These are phyloP conservation scores for Lentinula aciculospora DNA, from an alignment of 768 basidiomycete species.

Conservation along the genomic window DNA sequence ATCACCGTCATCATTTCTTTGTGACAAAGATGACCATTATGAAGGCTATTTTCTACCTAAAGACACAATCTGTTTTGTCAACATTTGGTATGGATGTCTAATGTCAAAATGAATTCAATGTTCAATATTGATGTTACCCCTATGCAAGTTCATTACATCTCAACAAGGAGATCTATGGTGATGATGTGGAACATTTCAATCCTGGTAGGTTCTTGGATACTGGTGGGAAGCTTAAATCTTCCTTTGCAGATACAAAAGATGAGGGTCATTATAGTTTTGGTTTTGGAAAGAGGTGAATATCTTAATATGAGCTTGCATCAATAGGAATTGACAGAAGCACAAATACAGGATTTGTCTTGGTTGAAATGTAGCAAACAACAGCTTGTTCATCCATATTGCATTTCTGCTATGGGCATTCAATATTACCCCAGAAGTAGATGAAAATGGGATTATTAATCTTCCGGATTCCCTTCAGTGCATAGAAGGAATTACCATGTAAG, in stretches of 20 bases:
- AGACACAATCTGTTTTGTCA: constrained; percentile 1
- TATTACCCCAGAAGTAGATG: not conserved
- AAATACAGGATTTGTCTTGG: constrained; percentile 24
- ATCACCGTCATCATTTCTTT: too few relatives aligned
- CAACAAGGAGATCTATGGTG: not conserved
- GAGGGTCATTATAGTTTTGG: constrained; percentile 19
- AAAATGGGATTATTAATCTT: not conserved
- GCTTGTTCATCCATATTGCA: constrained; percentile 24
- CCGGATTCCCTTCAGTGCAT: not conserved
- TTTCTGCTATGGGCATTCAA: constrained; percentile 18
- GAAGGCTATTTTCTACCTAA: constrained; percentile 9
- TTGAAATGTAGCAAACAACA: constrained; percentile 21
- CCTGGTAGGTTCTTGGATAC: constrained; percentile 4
- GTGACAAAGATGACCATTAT: constrained; percentile 11
- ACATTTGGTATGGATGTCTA: constrained; percentile 4
- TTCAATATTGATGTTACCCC: not conserved
- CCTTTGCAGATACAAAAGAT: constrained; percentile 9
- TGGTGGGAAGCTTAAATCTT: not conserved
- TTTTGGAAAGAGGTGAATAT: constrained; percentile 18
- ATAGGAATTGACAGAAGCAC: not conserved
- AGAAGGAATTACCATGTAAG: constrained; percentile 4
- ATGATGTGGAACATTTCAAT: not conserved
- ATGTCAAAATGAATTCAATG: too few relatives aligned
- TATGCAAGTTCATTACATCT: not conserved
- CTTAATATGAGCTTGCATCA: too few relatives aligned